phyloP scores from a whole-genome alignment of 768 basidiomycete genomes.

The Gloeopeniophorella convolvens region DNA sequence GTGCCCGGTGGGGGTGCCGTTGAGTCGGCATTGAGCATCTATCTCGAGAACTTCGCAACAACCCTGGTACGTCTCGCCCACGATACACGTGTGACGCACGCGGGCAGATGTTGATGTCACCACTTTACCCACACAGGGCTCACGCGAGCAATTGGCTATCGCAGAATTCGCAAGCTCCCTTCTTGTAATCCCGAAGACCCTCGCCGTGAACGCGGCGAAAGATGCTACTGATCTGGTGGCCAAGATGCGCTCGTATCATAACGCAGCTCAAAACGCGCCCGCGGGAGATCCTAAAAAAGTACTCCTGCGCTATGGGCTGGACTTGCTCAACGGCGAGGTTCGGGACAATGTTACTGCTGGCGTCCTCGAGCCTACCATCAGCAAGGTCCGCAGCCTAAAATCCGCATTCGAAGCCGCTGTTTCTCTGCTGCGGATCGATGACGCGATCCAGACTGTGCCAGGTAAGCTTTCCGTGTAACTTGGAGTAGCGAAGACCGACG shows the following conservation, averaged over 20 bases:
- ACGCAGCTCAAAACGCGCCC: conserved; percentile 90
- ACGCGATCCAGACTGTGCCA: conserved; percentile 86
- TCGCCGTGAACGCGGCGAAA: conserved; percentile 97
- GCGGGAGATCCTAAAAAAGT: conserved; percentile 86
- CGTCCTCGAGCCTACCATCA: conserved; percentile 92
- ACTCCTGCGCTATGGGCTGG: conserved; percentile 88
- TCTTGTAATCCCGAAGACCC: conserved; percentile 91
- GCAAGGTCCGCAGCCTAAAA: conserved; percentile 96
- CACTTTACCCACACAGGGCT: conserved; percentile 53
- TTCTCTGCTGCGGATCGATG: conserved; percentile 90
- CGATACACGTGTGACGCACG: background rate
- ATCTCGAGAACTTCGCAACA: conserved; percentile 97
- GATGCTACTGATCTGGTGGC: conserved; percentile 97
- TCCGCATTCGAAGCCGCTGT: conserved; percentile 96
- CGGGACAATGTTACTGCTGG: conserved; percentile 93
- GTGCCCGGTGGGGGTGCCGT: conserved; percentile 98
- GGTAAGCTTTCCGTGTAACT: conserved; percentile 36
- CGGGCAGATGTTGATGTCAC: background rate
- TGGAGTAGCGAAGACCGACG: background rate
- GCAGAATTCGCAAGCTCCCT: conserved; percentile 96
- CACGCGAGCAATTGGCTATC: conserved; percentile 95
- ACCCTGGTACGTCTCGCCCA: conserved; percentile 62
- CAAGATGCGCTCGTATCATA: conserved; percentile 94
- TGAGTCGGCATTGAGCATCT: conserved; percentile 94
- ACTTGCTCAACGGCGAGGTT: conserved; percentile 90